These are phyloP conservation scores for Pouteria glomerata DNA, from an alignment of 148 eudicot species.

Conservation along the genomic window DNA sequence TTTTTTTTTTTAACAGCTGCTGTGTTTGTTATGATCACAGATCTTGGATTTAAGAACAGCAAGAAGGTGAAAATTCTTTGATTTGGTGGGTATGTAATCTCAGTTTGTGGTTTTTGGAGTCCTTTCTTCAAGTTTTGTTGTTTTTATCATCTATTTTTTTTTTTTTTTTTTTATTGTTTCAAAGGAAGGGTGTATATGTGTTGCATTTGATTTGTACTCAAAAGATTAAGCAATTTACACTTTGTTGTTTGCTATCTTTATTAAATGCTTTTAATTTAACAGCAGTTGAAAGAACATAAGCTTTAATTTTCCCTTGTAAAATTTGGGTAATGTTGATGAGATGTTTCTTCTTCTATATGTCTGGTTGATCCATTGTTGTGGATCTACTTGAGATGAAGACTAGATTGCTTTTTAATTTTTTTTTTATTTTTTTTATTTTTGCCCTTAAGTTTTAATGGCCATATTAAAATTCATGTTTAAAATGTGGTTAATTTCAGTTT, in stretches of 20 bases:
- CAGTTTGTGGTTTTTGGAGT: constrained; percentile 25
- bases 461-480: too few relatives aligned
- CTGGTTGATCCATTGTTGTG: not conserved
- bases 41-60: constrained; percentile 13
- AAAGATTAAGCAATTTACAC: constrained; percentile 9
- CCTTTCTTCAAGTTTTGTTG: constrained; percentile 13
- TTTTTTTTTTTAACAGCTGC: constrained; percentile 1
- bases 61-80: constrained; percentile 46
- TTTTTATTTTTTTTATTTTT: not conserved
- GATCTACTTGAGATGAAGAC: too few relatives aligned
- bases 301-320: constrained; percentile 1
- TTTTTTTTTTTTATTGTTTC: constrained; percentile 3
- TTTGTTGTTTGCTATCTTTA: not conserved
- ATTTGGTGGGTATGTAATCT: constrained; percentile 26
- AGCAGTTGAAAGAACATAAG: not conserved
- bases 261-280: not conserved
- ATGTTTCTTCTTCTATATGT: not conserved
- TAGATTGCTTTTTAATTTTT: not conserved
- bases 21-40: constrained; percentile 11
- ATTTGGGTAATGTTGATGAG: not conserved
- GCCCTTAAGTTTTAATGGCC: too few relatives aligned
- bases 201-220: constrained; percentile 9
- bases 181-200: constrained; percentile 32
- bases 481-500: too few relatives aligned
- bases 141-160: constrained; percentile 15